Evolutionary conservation across 371 early-diverging fungal genomes (phyloP).

Genomic region (Capniomyces stellatus): DNA sequence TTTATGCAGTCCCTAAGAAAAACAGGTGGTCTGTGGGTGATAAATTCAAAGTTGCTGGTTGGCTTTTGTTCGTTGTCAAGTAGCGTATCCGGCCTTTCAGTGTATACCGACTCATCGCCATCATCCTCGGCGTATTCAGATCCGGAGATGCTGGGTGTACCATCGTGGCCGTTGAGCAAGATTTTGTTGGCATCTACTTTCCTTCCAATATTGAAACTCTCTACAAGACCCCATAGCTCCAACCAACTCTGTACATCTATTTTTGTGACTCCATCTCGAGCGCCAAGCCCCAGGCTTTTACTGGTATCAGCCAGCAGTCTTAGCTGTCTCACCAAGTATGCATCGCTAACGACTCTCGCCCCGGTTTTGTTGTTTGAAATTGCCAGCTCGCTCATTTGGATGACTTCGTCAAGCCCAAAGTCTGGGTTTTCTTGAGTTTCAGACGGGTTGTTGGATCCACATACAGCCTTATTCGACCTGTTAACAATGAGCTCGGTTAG

Average conservation of each 20-base stretch:
- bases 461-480: background rate
- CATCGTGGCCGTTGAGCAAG: background rate
- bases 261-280: background rate
- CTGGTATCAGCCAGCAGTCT: background rate
- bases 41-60: background rate
- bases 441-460: background rate
- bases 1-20: background rate
- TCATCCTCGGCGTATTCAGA: background rate
- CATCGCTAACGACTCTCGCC: background rate
- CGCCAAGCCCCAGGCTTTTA: background rate
- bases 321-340: background rate
- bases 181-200: background rate
- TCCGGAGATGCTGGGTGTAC: background rate
- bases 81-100: background rate
- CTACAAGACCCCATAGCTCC: background rate
- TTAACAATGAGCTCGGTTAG: background rate
- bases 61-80: background rate
- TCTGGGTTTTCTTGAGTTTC: background rate
- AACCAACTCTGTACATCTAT: background rate
- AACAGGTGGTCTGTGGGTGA: background rate
- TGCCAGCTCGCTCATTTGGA: background rate
- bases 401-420: slow-evolving; percentile 3
- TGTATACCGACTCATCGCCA: background rate
- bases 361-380: background rate
- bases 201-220: background rate